These are phyloP conservation scores for Phytophthora pisi DNA, from an alignment of 352 stramenopile species.

Conservation along the genomic window DNA sequence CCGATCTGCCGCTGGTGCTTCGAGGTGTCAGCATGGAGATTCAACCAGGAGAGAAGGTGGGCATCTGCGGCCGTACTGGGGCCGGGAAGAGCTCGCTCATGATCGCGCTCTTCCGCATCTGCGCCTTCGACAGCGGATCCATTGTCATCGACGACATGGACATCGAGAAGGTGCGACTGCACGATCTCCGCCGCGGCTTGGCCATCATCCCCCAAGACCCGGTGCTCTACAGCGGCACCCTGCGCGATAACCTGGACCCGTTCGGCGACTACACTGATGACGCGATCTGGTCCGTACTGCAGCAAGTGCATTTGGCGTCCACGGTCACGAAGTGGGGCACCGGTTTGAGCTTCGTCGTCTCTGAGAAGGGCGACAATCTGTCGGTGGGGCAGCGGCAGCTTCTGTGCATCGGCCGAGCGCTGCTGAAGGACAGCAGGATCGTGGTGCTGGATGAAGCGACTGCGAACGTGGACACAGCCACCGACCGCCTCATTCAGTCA, in stretches of 20 bases:
- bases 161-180: constrained; percentile 51
- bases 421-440: constrained; percentile 90
- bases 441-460: constrained; percentile 97
- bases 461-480: constrained; percentile 68
- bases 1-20: constrained; percentile 48
- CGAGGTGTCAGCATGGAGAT: constrained; percentile 42
- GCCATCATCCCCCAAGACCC: constrained; percentile 83
- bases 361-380: constrained; percentile 73
- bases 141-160: constrained; percentile 90
- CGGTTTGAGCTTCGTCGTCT: constrained; percentile 82
- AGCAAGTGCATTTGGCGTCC: constrained; percentile 63
- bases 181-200: constrained; percentile 44
- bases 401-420: constrained; percentile 93
- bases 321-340: constrained; percentile 64
- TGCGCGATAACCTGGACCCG: constrained; percentile 93
- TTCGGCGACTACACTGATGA: constrained; percentile 80
- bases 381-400: constrained; percentile 84
- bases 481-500: constrained; percentile 50
- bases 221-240: constrained; percentile 90
- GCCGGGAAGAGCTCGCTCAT: constrained; percentile 32
- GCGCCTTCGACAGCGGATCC: constrained; percentile 57
- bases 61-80: constrained; percentile 28
- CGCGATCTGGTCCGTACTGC: constrained; percentile 64
- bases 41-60: constrained; percentile 30
- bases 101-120: constrained; percentile 40